Percentiles rank a stretch among this genome's conserved stretches.
phyloP scores from a whole-genome alignment of 179 eudicot species.

The Carnegiea gigantea region DNA sequence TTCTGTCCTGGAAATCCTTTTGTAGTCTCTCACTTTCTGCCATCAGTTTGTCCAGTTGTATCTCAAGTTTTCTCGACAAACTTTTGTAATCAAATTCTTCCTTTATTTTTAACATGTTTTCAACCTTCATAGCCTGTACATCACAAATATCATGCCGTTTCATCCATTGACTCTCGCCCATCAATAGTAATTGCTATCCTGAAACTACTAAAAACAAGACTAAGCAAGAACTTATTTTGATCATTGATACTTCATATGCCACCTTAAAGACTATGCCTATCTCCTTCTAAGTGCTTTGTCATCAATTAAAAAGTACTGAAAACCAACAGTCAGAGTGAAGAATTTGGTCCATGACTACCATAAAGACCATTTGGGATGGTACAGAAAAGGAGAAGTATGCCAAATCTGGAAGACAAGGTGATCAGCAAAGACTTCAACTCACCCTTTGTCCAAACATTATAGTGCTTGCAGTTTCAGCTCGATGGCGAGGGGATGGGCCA shows the following conservation, averaged over 20 bases:
- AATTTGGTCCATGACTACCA: slow-evolving; percentile 11
- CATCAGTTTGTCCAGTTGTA: slow-evolving; percentile 85
- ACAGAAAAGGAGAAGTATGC: not conserved
- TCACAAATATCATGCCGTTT: slow-evolving; percentile 6
- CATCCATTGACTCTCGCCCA: slow-evolving; percentile 9
- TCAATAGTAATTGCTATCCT: not conserved
- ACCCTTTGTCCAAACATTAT: slow-evolving; percentile 97
- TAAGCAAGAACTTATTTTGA: slow-evolving; percentile 1
- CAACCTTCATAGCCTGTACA: slow-evolving; percentile 93
- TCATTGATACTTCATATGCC: not conserved
- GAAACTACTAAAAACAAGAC: not conserved
- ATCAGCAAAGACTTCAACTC: slow-evolving; percentile 24
- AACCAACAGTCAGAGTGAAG: not conserved
- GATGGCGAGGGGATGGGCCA: slow-evolving; percentile 96
- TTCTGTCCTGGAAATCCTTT: slow-evolving; percentile 73
- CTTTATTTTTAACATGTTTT: slow-evolving; percentile 93
- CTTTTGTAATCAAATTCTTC: slow-evolving; percentile 98
- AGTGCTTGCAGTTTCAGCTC: slow-evolving; percentile 94
- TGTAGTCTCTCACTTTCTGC: slow-evolving; percentile 93
- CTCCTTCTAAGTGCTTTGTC: not conserved
- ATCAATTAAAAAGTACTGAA: not conserved
- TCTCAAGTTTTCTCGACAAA: slow-evolving; percentile 86
- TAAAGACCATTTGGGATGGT: not conserved
- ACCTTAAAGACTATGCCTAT: not conserved
- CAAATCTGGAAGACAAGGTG: not conserved